Conservation (phyloP, 306 rosid genomes). For the Vicia faba region DNA sequence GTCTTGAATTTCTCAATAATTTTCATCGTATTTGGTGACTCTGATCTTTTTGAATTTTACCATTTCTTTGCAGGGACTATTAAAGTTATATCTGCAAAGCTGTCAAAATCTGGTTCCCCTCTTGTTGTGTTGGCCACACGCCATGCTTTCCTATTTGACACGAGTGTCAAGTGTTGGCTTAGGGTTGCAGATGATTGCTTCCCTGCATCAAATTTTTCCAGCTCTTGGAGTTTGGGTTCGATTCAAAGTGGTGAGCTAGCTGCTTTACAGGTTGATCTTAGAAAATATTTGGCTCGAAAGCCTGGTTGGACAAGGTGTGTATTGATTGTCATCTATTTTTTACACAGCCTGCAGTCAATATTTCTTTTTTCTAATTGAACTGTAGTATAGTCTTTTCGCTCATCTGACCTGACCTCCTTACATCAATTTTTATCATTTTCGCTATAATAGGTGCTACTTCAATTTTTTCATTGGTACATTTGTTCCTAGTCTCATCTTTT, state of each 20-base stretch:
- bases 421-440: not conserved
- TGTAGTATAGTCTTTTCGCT: not conserved
- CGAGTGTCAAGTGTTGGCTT: conserved; percentile 90
- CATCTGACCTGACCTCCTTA: not conserved
- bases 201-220: conserved; percentile 94
- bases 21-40: not conserved
- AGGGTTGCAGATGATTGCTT: conserved; percentile 98
- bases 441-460: no score
- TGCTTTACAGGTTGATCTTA: conserved; percentile 90
- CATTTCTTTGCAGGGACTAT: conserved; percentile 54
- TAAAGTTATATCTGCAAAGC: conserved; percentile 81
- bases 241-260: conserved; percentile 92
- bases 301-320: conserved; percentile 99
- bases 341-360: conserved; percentile 1
- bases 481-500: not conserved
- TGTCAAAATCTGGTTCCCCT: conserved; percentile 75
- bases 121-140: conserved; percentile 87
- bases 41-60: conserved; percentile 25
- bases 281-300: conserved; percentile 94
- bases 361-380: not conserved
- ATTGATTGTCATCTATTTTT: conserved; percentile 23
- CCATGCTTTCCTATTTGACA: conserved; percentile 92
- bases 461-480: not conserved
- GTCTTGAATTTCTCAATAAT: not conserved
- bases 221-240: conserved; percentile 95